Evolutionary conservation across 441 rosid species (phyloP).

Genomic region (Eutrema salsugineum): DNA sequence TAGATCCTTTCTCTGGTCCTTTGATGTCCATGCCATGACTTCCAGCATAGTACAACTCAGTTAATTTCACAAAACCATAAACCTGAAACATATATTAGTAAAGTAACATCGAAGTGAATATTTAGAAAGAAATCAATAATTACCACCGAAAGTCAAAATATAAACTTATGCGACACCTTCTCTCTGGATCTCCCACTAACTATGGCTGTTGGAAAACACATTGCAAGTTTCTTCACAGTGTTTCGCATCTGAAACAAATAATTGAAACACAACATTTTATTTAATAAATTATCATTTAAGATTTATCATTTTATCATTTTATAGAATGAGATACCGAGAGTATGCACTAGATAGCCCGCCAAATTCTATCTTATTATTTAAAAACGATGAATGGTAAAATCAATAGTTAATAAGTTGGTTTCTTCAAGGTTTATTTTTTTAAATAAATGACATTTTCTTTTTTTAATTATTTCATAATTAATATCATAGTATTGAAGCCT

Average conservation of each 20-base stretch:
- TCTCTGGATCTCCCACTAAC: conserved; percentile 92
- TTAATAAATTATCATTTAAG: not conserved
- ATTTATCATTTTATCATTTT: not conserved
- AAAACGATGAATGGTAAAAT: not conserved
- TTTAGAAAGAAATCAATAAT: not conserved
- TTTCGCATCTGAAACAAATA: conserved; percentile 63
- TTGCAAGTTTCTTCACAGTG: conserved; percentile 64
- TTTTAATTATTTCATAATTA: too few relatives aligned
- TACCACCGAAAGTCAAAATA: not conserved
- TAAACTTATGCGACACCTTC: conserved; percentile 52
- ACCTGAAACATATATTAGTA: conserved; percentile 41
- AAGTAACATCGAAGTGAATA: not conserved
- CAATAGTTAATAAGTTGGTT: not conserved
- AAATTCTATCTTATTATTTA: not conserved
- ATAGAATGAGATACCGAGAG: not conserved
- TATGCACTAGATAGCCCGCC: not conserved
- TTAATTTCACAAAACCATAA: conserved; percentile 64
- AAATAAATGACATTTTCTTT: not conserved
- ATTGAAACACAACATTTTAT: not conserved
- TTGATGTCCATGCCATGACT: conserved; percentile 99
- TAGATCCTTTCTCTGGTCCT: conserved; percentile 72
- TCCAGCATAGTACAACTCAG: conserved; percentile 90
- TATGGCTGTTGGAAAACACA: conserved; percentile 77
- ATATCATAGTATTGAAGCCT: not conserved
- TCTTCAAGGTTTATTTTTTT: not conserved